Base-by-base conservation (phyloP, 345 rosid genomes). In the Ceriops zippeliana region DNA sequence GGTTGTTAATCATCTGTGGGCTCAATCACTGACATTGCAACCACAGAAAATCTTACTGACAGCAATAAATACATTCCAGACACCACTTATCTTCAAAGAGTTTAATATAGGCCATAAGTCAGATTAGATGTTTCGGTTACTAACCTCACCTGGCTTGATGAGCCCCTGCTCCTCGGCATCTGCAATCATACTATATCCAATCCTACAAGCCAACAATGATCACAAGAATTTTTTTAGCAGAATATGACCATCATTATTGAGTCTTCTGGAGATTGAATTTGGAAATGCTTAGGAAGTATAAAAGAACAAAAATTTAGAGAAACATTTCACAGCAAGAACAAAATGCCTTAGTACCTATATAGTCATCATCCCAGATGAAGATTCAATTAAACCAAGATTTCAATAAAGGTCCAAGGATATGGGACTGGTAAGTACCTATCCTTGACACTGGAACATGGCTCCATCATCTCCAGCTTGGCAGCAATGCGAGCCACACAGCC, bases 371-470 rank as follows among this genome's bases (percentile, higher is more conserved):
- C 17, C 17, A 42, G 13, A 42, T 0, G 49, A 42, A 11, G 49
- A 42, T 42, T 42, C 3, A 42, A 42, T 13, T 42, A 3, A 24
- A 20, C 26, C 7, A 11, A 51, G 52, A 9, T 19, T 2, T 16
- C 28, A 5, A 26, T 52, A 19, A 7, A 54, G 26, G 61, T 70
- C 16, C 37, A 17, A 20, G 58, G 30, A 49, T 17, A 53, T 26
- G 34, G 19, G 56, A 59, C 37, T 1, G 28, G 32, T 70, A 85
- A 28, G 46, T 70, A 87, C 97, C 96, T 88, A 76, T 92, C 98
- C 81, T 92, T 92, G 82, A 92, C 92, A 66, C 98, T 92, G 5
- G 98, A 89, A 69, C 93, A 89, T 28, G 96, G 98, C 54, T 90
- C 93, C 95, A 92, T 86, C 83, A 75, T 73, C 81, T 89, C 98